Evolutionary conservation across 2,329 filamentous ascomycete species (phyloP), one percentile per base, ranked within the genome.

Genomic region (Zelopaecilomyces penicillatus): DNA sequence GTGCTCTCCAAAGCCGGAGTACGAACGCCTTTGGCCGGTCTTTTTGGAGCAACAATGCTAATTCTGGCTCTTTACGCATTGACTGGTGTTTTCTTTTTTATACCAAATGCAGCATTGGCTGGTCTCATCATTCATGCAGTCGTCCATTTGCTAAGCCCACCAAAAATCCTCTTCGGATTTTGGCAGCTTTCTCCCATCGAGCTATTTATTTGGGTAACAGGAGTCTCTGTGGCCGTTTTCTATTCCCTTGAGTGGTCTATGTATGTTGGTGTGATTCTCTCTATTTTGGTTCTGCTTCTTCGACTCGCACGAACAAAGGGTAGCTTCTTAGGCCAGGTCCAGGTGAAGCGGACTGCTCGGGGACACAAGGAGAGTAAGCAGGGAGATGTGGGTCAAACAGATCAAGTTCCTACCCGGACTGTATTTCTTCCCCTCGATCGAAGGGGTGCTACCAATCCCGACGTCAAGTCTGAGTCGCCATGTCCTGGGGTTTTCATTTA

Each of bases 1-100:
- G 88, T 93, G 59, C 85, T 91, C 57, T 86, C 85, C 4, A 91
- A 91, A 63, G 85, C 87, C 42, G 87, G 87, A 51, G 86, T 90
- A 4, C 78, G 83, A 35, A 91, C 85, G 0, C 87, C 87, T 0
- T 70, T 91, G 34, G 87, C 83, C 30, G 85, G 87, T 61, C 72
- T 88, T 28, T 86, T 91, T 53, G 91, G 85, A 30, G 86, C 85
- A 0, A 47, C 85, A 29, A 76, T 93, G 5, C 82, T 93, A 1
- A 70, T 91, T 1, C 69, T 93, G 7, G 85, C 86, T 5, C 79
- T 91, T 47, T 91, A 93, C 54, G 85, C 80, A 5, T 68, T 93
- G 29, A 82, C 86, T 0, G 78, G 80, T 0, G 79, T 90, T 30
- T 91, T 93, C 69, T 89, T 78, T 69, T 91, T 85, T 62, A 91